Conservation (phyloP, 2,329 filamentous ascomycete genomes). For the Mycosphaerella sp. region DNA sequence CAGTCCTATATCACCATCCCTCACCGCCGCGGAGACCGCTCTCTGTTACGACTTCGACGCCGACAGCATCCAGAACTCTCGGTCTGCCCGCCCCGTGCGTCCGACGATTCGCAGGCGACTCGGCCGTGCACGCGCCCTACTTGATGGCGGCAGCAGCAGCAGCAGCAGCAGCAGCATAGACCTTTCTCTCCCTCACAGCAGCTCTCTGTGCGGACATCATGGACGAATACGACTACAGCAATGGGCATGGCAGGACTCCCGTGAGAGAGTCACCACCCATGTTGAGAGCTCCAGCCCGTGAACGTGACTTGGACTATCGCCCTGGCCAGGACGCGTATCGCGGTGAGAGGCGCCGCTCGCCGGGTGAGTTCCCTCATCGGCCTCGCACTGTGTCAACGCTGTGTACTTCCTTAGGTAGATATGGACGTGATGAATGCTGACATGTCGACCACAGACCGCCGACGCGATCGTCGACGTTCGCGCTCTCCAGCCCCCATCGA, state of each 20-base stretch:
- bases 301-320: constrained; percentile 23
- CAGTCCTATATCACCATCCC: background rate
- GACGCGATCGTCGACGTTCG: constrained; percentile 58
- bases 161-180: constrained; percentile 10
- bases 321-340: constrained; percentile 26
- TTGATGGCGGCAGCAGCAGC: constrained; percentile 20
- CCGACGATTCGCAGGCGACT: background rate
- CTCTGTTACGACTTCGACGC: background rate
- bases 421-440: constrained; percentile 5
- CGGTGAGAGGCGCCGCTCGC: constrained; percentile 27
- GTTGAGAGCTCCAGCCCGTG: background rate
- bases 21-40: background rate
- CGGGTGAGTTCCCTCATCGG: constrained; percentile 18
- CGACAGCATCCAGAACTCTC: background rate
- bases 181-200: constrained; percentile 1
- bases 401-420: background rate
- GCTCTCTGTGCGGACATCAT: constrained; percentile 9
- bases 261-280: constrained; percentile 12
- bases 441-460: constrained; percentile 27
- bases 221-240: constrained; percentile 21
- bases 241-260: constrained; percentile 1
- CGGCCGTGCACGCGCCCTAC: background rate
- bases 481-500: constrained; percentile 67
- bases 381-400: too few species aligned
- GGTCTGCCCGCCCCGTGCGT: background rate